Percentiles rank a stretch among this genome's conserved stretches.
Conservation (phyloP, 768 basidiomycete species). For the Cystobasidium tubakii region DNA sequence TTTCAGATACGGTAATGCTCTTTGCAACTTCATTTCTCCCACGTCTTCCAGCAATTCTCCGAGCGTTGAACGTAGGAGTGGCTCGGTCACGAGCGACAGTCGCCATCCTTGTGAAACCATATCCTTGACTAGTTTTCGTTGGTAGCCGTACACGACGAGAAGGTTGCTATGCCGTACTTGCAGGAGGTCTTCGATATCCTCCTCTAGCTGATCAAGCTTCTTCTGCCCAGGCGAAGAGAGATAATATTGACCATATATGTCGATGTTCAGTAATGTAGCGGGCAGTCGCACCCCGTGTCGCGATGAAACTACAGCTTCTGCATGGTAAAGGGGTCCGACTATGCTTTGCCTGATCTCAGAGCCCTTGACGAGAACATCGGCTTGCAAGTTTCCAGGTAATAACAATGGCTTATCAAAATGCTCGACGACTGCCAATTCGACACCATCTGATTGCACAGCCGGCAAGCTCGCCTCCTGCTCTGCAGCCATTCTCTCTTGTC, state of each 20-base stretch:
- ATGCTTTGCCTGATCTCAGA: slow-evolving; percentile 7
- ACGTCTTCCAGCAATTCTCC: slow-evolving; percentile 24
- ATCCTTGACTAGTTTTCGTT: slow-evolving; percentile 10
- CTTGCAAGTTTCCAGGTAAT: slow-evolving; percentile 22
- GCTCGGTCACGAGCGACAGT: slow-evolving; percentile 11
- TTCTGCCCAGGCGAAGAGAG: slow-evolving; percentile 15
- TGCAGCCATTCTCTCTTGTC: neutral
- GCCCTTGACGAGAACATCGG: slow-evolving; percentile 23
- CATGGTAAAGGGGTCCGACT: slow-evolving; percentile 25
- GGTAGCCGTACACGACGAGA: slow-evolving; percentile 16
- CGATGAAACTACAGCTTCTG: slow-evolving; percentile 11
- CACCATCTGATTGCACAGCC: neutral
- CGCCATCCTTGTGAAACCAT: slow-evolving; percentile 27
- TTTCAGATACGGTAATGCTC: slow-evolving; percentile 11
- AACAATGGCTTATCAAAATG: slow-evolving; percentile 1
- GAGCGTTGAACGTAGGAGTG: slow-evolving; percentile 11
- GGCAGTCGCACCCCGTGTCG: slow-evolving; percentile 19
- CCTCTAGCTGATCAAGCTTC: slow-evolving; percentile 23
- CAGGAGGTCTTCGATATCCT: neutral
- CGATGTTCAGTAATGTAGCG: slow-evolving; percentile 1
- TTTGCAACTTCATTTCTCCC: slow-evolving; percentile 17
- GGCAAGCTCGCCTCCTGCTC: neutral
- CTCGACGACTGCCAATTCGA: slow-evolving; percentile 15
- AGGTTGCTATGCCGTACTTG: slow-evolving; percentile 1
- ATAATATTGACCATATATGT: slow-evolving; percentile 22